A percentile compares a stretch with the other conserved stretches of the same genome.
Conservation (phyloP, 192 early-diverging fungal species). For the Paraglomus occultum region DNA sequence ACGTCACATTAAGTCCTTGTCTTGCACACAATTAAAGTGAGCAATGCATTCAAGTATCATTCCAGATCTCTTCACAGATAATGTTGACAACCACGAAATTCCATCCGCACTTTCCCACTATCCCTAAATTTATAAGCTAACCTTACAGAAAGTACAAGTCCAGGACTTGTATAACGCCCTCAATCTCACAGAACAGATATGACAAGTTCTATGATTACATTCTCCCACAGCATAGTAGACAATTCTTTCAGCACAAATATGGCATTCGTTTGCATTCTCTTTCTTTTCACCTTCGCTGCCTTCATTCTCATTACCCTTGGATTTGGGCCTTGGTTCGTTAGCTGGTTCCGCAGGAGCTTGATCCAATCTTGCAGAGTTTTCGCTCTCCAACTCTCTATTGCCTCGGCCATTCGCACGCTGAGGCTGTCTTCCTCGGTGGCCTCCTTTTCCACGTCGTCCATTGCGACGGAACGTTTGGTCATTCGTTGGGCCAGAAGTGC, state of each 20-base stretch:
- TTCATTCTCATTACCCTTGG: neutral
- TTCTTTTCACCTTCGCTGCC: constrained; percentile 35
- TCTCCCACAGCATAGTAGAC: constrained; percentile 77
- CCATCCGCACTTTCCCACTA: neutral
- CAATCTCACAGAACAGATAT: constrained; percentile 87
- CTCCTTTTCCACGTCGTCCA: constrained; percentile 10
- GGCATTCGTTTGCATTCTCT: constrained; percentile 57
- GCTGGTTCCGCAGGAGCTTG: constrained; percentile 1
- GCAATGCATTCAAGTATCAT: constrained; percentile 20
- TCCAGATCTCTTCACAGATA: neutral
- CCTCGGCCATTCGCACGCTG: constrained; percentile 1
- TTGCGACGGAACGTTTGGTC: neutral
- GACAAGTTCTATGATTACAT: constrained; percentile 94
- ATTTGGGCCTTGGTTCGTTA: constrained; percentile 7
- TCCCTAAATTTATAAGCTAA: constrained; percentile 32
- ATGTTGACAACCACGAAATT: too few relatives aligned
- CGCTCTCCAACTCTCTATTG: neutral
- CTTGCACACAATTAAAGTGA: too few relatives aligned
- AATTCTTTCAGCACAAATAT: constrained; percentile 88
- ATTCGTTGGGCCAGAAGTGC: too few relatives aligned
- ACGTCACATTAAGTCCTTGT: constrained; percentile 8
- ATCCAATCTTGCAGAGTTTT: constrained; percentile 6
- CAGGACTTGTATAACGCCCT: constrained; percentile 85
- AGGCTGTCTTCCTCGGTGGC: neutral
- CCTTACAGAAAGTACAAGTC: constrained; percentile 91